phyloP scores from a whole-genome alignment of 768 basidiomycete genomes.

The Boletus huronensis region DNA sequence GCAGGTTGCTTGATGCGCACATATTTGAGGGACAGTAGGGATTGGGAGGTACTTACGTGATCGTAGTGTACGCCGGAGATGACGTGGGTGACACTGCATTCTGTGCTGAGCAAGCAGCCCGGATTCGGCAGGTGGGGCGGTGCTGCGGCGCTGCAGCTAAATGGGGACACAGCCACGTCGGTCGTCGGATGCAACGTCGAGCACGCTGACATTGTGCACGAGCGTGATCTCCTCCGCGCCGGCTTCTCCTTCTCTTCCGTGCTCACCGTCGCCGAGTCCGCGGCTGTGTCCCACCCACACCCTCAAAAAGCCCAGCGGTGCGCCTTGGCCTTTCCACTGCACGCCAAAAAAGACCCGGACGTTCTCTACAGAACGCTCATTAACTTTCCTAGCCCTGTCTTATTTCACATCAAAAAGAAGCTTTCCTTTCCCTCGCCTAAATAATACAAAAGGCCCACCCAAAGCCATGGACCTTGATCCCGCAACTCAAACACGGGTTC shows the following conservation, averaged over 20 bases:
- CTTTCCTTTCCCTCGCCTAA: conserved; percentile 35
- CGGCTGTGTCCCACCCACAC: conserved; percentile 17
- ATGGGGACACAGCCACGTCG: conserved; percentile 35
- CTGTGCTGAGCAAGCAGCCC: conserved; percentile 13
- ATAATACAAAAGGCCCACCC: conserved; percentile 33
- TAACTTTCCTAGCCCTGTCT: conserved; percentile 22
- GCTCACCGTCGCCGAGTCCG: neutral
- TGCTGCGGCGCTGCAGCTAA: conserved; percentile 36
- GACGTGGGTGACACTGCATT: conserved; percentile 21
- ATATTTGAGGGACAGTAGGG: conserved; percentile 39
- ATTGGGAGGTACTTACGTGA: neutral
- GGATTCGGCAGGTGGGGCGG: conserved; percentile 24
- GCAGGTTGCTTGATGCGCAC: conserved; percentile 73
- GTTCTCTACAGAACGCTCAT: conserved; percentile 30
- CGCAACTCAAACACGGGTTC: conserved; percentile 31
- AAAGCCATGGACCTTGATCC: conserved; percentile 35
- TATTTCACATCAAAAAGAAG: conserved; percentile 35
- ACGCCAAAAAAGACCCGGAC: conserved; percentile 15
- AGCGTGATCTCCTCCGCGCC: conserved; percentile 9
- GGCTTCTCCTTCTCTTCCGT: conserved; percentile 15
- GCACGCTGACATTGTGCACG: conserved; percentile 3
- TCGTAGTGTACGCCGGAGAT: neutral
- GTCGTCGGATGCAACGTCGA: conserved; percentile 35
- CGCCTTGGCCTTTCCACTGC: conserved; percentile 7
- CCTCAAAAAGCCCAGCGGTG: conserved; percentile 18